Evolutionary conservation across 345 rosid genomes (phyloP).

Genomic region (Arabis hirsuta): DNA sequence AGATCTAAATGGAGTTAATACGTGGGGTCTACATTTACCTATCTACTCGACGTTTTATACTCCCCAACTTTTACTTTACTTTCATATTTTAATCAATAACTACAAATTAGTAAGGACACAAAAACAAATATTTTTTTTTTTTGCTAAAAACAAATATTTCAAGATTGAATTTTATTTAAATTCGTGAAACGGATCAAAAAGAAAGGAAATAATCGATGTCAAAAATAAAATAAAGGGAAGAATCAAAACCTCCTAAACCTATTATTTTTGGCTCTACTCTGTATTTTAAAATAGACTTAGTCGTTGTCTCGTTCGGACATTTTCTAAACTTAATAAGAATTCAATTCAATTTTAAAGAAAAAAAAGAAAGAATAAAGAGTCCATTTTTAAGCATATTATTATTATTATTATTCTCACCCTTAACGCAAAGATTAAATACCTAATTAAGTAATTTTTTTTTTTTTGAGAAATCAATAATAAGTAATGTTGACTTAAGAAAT

Average conservation of each 20-base stretch:
- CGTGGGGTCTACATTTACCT: slow-evolving; percentile 7
- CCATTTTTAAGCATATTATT: neutral
- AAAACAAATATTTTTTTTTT: too few species aligned
- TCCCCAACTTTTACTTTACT: slow-evolving; percentile 14
- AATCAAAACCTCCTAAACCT: neutral
- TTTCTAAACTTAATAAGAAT: neutral
- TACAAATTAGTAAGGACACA: neutral
- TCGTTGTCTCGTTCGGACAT: slow-evolving; percentile 10
- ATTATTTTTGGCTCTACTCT: neutral
- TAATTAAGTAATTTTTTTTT: too few species aligned
- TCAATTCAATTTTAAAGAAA: neutral
- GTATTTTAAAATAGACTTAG: neutral
- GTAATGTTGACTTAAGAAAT: neutral
- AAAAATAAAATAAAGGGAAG: neutral
- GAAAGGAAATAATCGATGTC: neutral
- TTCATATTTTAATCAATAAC: neutral
- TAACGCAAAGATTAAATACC: too few species aligned
- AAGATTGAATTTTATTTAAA: neutral
- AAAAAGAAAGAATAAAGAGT: neutral
- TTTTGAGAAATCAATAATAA: too few species aligned
- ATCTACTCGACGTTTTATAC: slow-evolving; percentile 1
- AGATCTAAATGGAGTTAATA: slow-evolving; percentile 8
- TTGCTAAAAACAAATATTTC: neutral
- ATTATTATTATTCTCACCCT: too few species aligned
- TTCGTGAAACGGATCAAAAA: slow-evolving; percentile 6